Evolutionary conservation across 805 yeast genomes (phyloP).

Genomic region (Spencermartinsiella europaea): DNA sequence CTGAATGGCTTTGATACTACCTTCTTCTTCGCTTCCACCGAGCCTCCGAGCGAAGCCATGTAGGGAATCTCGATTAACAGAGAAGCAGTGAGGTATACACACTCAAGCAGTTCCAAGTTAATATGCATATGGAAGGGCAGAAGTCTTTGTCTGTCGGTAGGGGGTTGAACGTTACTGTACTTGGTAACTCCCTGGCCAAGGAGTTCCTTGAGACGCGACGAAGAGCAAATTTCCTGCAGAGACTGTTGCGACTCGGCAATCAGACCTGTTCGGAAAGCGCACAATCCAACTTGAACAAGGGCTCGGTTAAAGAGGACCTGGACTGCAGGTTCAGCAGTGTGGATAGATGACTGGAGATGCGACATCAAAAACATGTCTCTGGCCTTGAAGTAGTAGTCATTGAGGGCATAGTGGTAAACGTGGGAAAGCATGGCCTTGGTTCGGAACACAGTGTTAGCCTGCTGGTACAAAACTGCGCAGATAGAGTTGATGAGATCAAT

Average conservation of each 20-base stretch:
- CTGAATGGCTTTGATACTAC: slow-evolving; percentile 78
- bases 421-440: slow-evolving; percentile 80
- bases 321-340: slow-evolving; percentile 74
- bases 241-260: slow-evolving; percentile 82
- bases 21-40: slow-evolving; percentile 54
- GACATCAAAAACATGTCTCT: slow-evolving; percentile 84
- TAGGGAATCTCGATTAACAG: slow-evolving; percentile 88
- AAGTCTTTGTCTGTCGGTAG: slow-evolving; percentile 66
- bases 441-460: slow-evolving; percentile 62
- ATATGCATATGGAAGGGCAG: slow-evolving; percentile 98
- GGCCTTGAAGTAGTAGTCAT: slow-evolving; percentile 76
- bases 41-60: slow-evolving; percentile 63
- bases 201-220: slow-evolving; percentile 82
- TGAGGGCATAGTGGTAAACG: slow-evolving; percentile 87
- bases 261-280: slow-evolving; percentile 89
- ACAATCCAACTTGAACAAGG: slow-evolving; percentile 88
- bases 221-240: slow-evolving; percentile 80
- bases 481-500: slow-evolving; percentile 59
- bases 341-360: slow-evolving; percentile 76
- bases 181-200: slow-evolving; percentile 88
- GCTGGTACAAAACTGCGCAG: slow-evolving; percentile 59
- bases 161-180: slow-evolving; percentile 29
- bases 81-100: slow-evolving; percentile 86
- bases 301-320: slow-evolving; percentile 95
- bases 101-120: slow-evolving; percentile 89